Conservation (phyloP, 1,284 basidiomycete species). For the Leccinum fuscescens region DNA sequence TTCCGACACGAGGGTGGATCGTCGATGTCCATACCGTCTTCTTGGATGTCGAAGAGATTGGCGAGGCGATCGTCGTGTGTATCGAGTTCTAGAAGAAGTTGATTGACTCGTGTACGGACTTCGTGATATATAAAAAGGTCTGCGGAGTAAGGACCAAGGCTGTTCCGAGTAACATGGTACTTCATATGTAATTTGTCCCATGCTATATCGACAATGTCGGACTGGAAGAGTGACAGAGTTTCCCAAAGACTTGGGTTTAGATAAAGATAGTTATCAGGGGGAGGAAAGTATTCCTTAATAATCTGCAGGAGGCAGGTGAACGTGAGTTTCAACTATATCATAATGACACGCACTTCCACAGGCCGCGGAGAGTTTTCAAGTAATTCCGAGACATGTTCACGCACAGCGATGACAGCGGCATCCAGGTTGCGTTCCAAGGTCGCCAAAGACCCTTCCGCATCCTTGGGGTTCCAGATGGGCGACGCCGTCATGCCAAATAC, state of each 20-base stretch:
- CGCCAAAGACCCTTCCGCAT: slow-evolving; percentile 56
- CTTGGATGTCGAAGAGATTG: slow-evolving; percentile 15
- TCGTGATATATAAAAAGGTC: slow-evolving; percentile 64
- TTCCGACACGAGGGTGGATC: slow-evolving; percentile 10
- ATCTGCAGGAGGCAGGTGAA: slow-evolving; percentile 39
- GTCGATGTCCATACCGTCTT: slow-evolving; percentile 30
- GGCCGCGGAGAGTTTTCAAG: slow-evolving; percentile 60
- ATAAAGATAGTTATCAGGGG: slow-evolving; percentile 53
- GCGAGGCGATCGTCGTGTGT: slow-evolving; percentile 9
- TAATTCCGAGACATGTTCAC: slow-evolving; percentile 63
- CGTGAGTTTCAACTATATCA: neutral
- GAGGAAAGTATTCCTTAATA: slow-evolving; percentile 53
- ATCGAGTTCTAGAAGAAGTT: slow-evolving; percentile 35
- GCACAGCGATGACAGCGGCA: slow-evolving; percentile 71
- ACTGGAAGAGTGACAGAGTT: slow-evolving; percentile 48
- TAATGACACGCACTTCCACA: slow-evolving; percentile 49
- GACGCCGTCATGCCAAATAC: slow-evolving; percentile 90
- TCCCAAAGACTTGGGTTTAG: slow-evolving; percentile 54
- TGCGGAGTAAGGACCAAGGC: slow-evolving; percentile 53
- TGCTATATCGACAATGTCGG: slow-evolving; percentile 44
- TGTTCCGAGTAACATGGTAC: slow-evolving; percentile 55
- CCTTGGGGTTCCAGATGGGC: slow-evolving; percentile 74
- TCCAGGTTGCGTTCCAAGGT: slow-evolving; percentile 71
- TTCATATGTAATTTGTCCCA: slow-evolving; percentile 57
- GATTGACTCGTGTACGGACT: slow-evolving; percentile 47